A percentile compares a stretch with the other conserved stretches of the same genome.
Evolutionary conservation across 192 early-diverging fungal species (phyloP).

Genomic region (Coemansia sp.): DNA sequence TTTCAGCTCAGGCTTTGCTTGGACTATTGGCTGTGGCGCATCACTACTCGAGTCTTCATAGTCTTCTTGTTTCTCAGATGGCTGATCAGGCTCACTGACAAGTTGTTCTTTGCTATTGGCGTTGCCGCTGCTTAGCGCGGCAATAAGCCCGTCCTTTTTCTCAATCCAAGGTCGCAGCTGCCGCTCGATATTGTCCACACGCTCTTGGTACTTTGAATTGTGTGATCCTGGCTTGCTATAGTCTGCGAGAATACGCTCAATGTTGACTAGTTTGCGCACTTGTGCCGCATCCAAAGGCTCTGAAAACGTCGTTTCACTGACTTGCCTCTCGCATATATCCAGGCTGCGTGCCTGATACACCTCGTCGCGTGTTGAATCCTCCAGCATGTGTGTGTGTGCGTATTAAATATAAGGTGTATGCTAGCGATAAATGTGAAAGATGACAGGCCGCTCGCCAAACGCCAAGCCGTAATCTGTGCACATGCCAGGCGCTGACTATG

Average conservation of each 20-base stretch:
- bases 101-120: background rate
- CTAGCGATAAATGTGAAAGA: background rate
- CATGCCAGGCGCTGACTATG: background rate
- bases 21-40: background rate
- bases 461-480: background rate
- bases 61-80: background rate
- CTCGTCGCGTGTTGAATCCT: background rate
- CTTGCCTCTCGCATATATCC: conserved; percentile 32
- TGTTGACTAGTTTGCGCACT: conserved; percentile 40
- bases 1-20: background rate
- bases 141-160: conserved; percentile 29
- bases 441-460: background rate
- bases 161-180: conserved; percentile 34
- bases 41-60: background rate
- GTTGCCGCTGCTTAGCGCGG: background rate
- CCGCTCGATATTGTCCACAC: conserved; percentile 11
- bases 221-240: background rate
- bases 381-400: background rate
- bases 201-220: background rate
- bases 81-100: background rate
- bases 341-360: conserved; percentile 32
- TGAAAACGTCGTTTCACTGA: conserved; percentile 18
- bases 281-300: conserved; percentile 46
- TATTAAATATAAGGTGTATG: background rate
- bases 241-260: conserved; percentile 25